These are phyloP conservation scores for Quercus variabilis DNA, from an alignment of 306 rosid genomes.

Conservation along the genomic window DNA sequence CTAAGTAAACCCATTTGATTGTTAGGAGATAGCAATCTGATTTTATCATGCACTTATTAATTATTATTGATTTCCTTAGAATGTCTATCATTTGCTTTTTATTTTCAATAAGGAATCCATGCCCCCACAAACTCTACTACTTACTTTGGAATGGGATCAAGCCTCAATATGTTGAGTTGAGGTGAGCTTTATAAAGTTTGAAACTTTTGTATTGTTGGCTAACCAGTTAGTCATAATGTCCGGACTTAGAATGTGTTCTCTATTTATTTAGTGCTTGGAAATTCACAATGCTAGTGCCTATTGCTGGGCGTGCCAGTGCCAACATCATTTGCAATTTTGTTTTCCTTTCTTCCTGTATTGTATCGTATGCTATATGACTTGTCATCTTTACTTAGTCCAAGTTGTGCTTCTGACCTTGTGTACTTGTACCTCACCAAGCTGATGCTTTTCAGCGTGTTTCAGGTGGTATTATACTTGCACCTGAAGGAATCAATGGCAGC, in stretches of 20 bases:
- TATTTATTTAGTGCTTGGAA: background rate
- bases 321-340: too few species aligned
- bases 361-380: background rate
- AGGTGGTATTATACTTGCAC: constrained; percentile 92
- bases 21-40: background rate
- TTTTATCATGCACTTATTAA: background rate
- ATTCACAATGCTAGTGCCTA: background rate
- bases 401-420: constrained; percentile 1
- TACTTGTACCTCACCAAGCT: constrained; percentile 45
- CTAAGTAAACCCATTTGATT: background rate
- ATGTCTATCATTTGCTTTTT: background rate
- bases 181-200: background rate
- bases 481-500: constrained; percentile 96
- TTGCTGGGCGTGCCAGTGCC: too few species aligned
- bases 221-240: background rate
- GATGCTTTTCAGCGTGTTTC: constrained; percentile 87
- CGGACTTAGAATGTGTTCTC: background rate
- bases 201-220: background rate
- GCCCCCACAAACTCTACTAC: background rate
- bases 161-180: background rate
- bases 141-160: background rate
- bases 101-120: background rate
- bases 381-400: background rate
- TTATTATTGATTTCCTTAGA: background rate
- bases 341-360: background rate